Base-by-base conservation (phyloP, 768 basidiomycete genomes). In the Xerocomus potaroensis region DNA sequence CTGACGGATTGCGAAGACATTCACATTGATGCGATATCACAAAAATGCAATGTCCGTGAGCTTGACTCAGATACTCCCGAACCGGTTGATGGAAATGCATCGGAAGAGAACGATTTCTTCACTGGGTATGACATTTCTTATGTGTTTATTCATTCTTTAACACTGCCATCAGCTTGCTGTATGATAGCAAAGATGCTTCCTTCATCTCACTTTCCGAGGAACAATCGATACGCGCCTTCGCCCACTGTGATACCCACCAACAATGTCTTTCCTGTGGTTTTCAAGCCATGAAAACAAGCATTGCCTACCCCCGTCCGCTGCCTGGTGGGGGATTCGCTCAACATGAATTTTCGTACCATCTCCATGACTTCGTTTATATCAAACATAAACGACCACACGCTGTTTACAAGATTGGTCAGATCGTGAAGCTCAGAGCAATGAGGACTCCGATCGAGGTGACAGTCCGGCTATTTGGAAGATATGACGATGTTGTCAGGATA, bases 341-440 rank as follows among this genome's bases (percentile, higher is more conserved):
- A 12, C 58, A 69, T 33, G 76, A 76, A 3, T 59, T 69, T 9
- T 51, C 58, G 1, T 88, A 80, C 57, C 87, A 87, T 54, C 43
- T 67, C 8, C 41, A 72, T 36, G 87, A 87, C 50, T 86, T 79
- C 49, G 72, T 85, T 9, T 87, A 84, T 56, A 43, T 84, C 31
- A 71, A 69, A 32, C 65, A 66, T 14, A 49, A 62, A 29, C 46
- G 55, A 12, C 53, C 54, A 10, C 53, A 66, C 10, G 46, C 58
- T 14, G 55, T 47, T 21, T 70, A 83, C 34, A 59, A 69, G 5
- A 77, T 88, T 43, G 83, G 73, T 0, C 84, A 85, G 53, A 77
- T 89, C 31, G 50, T 68, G 14, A 57, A 64, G 4, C 59, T 84
- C 16, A 51, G 54, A 33, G 50, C 54, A n/a, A 59, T 58, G 22